Percentiles rank a stretch among this genome's conserved stretches.
phyloP scores from a whole-genome alignment of 2,329 filamentous ascomycete species.

The Sporothrix globosa region DNA sequence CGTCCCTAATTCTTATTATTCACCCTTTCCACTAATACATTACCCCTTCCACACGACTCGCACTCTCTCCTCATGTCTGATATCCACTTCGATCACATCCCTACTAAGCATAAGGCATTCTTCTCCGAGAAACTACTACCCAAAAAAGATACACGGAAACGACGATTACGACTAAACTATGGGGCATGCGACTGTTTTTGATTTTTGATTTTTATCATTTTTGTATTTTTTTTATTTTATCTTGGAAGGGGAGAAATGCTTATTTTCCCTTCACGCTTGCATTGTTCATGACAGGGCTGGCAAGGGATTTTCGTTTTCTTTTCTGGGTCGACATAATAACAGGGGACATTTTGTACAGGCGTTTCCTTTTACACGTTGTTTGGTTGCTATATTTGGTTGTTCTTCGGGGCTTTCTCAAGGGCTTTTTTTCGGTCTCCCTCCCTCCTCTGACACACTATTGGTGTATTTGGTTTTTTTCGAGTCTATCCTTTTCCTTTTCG shows the following conservation, averaged over 20 bases:
- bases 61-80: conserved; percentile 20
- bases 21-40: not conserved
- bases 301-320: not conserved
- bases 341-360: not conserved
- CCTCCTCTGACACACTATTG: not conserved
- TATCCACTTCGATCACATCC: conserved; percentile 21
- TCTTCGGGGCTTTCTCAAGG: not conserved
- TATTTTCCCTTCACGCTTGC: conserved; percentile 13
- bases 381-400: conserved; percentile 6
- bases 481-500: not conserved
- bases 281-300: conserved; percentile 16
- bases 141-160: conserved; percentile 22
- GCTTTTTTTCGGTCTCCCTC: not conserved
- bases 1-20: not conserved
- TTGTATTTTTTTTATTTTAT: not conserved
- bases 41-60: not conserved
- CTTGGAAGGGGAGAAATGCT: not conserved
- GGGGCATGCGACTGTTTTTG: conserved; percentile 4
- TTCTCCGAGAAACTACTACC: conserved; percentile 4
- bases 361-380: not conserved
- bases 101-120: not conserved
- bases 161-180: conserved; percentile 23
- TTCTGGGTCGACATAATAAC: conserved; percentile 13
- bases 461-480: not conserved
- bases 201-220: not conserved